Evolutionary conservation across 192 early-diverging fungal genomes (phyloP), one percentile per base, ranked within the genome.

Genomic region (Entomortierella lignicola): DNA sequence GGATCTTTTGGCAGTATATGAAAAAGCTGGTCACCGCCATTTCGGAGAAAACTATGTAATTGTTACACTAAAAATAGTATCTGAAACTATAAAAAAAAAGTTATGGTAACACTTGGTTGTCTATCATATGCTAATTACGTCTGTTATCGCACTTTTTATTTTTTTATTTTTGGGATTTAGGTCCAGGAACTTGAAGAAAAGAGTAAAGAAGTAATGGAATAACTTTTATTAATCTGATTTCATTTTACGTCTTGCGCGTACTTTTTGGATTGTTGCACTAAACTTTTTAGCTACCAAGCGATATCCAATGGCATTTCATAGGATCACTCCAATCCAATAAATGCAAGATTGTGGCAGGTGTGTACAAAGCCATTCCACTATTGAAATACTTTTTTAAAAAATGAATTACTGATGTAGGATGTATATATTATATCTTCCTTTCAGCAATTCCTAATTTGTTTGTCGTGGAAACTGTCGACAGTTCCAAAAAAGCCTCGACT

Each of bases 251-350:
- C 21, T 65, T 60, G n/a, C n/a, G n/a, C n/a, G n/a, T n/a, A n/a
- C n/a, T n/a, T n/a, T n/a, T n/a, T n/a, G n/a, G n/a, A n/a, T n/a
- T n/a, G n/a, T n/a, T n/a, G n/a, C n/a, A n/a, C n/a, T n/a, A n/a
- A n/a, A n/a, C 13, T 25, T 51, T 10, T 10, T 63, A 87, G 88
- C 83, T 98, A 20, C 96, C 97, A 31, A 37, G 69, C 17, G 96
- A 98, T 84, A 98, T 99, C 69, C 61, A 90, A 61, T 99, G 98
- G 98, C 98, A 99, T 81, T 99, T 98, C 81, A 98, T 97, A 63
- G 98, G 96, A 10, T 83, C 90, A 10, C 80, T 99, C n/a, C 98
- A 99, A 80, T 93, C 91, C 77, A 99, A 99, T 91, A 99, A 99
- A 74, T 95, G 94, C 84, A 98, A 97, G 72, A 65, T 82, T 17